A percentile compares a stretch with the other conserved stretches of the same genome.
Conservation (phyloP, 2,329 filamentous ascomycete species). For the Xylariales sp. region DNA sequence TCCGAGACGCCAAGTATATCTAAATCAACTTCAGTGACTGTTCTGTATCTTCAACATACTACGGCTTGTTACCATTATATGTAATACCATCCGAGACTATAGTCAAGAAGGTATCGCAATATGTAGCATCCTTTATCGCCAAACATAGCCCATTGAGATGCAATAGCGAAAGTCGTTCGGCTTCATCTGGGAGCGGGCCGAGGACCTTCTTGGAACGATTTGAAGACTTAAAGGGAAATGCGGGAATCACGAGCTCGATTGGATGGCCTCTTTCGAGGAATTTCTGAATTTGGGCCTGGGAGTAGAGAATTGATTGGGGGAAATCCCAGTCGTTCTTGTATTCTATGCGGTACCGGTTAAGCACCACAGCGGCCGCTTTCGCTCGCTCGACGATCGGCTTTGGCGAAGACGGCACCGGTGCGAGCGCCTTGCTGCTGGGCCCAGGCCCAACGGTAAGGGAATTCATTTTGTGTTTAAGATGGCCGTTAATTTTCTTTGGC, state of each 20-base stretch:
- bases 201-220: constrained; percentile 38
- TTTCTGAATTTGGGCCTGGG: constrained; percentile 26
- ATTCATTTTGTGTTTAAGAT: neutral
- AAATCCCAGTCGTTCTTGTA: constrained; percentile 38
- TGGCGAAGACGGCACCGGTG: neutral
- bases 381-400: constrained; percentile 25
- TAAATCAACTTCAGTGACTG: constrained; percentile 10
- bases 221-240: constrained; percentile 39
- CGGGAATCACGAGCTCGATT: constrained; percentile 36
- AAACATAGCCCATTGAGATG: constrained; percentile 37
- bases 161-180: constrained; percentile 34
- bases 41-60: neutral
- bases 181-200: constrained; percentile 35
- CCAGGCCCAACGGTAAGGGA: neutral
- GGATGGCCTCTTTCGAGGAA: constrained; percentile 27
- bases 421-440: constrained; percentile 8
- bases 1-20: constrained; percentile 37
- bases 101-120: constrained; percentile 27
- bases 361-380: constrained; percentile 24
- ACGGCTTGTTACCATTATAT: constrained; percentile 27
- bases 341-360: constrained; percentile 37
- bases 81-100: constrained; percentile 39
- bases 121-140: constrained; percentile 33
- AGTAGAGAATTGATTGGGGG: constrained; percentile 27
- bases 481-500: neutral